Conservation (phyloP, 805 yeast species). For the Komagataella populi region DNA sequence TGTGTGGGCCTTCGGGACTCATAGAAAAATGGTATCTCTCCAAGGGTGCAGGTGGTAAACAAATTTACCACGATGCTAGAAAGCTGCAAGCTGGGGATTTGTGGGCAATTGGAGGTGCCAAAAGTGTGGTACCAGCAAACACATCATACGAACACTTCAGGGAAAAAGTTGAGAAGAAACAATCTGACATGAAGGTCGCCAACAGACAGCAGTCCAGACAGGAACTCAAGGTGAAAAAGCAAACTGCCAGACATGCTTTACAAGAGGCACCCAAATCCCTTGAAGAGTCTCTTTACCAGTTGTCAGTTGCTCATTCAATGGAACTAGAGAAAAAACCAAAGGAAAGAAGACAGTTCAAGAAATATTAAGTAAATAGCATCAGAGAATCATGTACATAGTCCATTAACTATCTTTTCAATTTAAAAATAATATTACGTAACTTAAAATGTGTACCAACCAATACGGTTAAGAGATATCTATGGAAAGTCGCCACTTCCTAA, state of each 20-base stretch:
- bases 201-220: background rate
- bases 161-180: slow-evolving; percentile 19
- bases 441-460: background rate
- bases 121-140: slow-evolving; percentile 27
- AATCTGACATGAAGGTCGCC: background rate
- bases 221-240: background rate
- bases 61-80: slow-evolving; percentile 79
- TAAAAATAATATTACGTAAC: no score
- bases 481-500: background rate
- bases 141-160: slow-evolving; percentile 17
- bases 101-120: slow-evolving; percentile 62
- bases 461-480: background rate
- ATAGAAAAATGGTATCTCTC: slow-evolving; percentile 84
- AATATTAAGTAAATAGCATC: background rate
- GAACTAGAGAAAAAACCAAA: background rate
- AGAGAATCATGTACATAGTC: background rate
- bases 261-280: background rate
- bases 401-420: background rate
- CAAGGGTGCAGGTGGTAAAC: slow-evolving; percentile 50
- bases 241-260: background rate
- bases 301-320: background rate
- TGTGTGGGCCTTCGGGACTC: slow-evolving; percentile 69
- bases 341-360: background rate
- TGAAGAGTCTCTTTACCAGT: background rate
- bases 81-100: slow-evolving; percentile 75